Base-by-base conservation (phyloP, 2,329 filamentous ascomycete species). In the Xenosphaeropsis pyriputrescens region DNA sequence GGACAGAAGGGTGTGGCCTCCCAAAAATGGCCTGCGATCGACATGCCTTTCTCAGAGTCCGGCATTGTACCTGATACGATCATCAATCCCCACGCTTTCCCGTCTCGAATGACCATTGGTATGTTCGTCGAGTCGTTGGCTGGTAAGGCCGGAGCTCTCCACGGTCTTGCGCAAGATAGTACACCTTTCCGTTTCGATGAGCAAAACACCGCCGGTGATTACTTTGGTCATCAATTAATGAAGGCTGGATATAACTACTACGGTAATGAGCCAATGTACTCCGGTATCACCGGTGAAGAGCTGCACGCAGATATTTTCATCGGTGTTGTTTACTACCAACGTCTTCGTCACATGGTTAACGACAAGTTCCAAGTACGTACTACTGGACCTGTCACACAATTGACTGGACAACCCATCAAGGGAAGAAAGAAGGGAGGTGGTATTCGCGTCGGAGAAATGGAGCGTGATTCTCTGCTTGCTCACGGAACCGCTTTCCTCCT, bases 391-490 rank as follows among this genome's bases (percentile, higher is more conserved):
- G 81, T 95, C 32, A 91, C 91, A 39, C 75, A 80, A 17, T 75
- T 91, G 13, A 96, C 89, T 0, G 88, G 89, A 22, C 91, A 98
- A 57, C 91, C 91, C 31, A 91, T 98, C 68, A 95, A 96, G 67
- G 91, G 91, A 46, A 72, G 91, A 57, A 91, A 93, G 57, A 85
- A 89, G 61, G 91, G 89, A 55, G 91, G 91, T 64, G 91, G 91
- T 78, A 95, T 98, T 56, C 86, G 91, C 68, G 89, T 98, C 19
- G 91, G 91, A 61, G 91, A 98, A 62, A 98, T 98, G 91, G 91
- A 98, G 64, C 82, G 91, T 47, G 91, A 98, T 59, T 85, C 89
- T 3, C 68, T 98, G 16, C 73, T 98, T 40, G 91, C 91, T 4
- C 91, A 98, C 67, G 91, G 91, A 17, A 91, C 88, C 2, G 88